Evolutionary conservation across 1,284 basidiomycete genomes (phyloP), one percentile per base, ranked within the genome.

Genomic region (Sphaerobolus stellatus): DNA sequence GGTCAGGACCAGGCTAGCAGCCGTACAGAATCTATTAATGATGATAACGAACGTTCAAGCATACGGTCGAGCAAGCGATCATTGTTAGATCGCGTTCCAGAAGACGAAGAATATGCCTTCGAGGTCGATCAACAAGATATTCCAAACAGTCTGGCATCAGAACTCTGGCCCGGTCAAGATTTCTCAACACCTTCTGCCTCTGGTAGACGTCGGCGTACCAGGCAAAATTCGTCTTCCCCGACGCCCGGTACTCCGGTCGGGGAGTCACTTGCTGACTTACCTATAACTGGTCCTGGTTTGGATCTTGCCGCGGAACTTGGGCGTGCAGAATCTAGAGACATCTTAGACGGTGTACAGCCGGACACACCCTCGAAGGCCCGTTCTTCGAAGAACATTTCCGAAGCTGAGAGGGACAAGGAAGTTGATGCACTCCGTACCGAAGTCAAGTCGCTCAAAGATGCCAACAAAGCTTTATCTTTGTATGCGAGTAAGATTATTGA

Each of bases 401-500:
- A 51, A 31, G 46, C 46, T 36, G 62, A 62, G 30, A 30, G 16
- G 28, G 71, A 38, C 30, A 50, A 71, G 56, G 88, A 91, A 61
- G 66, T 90, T 59, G 85, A 89, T 44, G 81, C 83, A 8, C 75
- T 93, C 44, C 79, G 84, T 43, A 80, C 73, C 20, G 94, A 97
- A 71, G 85, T 96, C 65, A 94, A 94, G 71, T 86, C 83, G 38
- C 82, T 97, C 67, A 91, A 90, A 68, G 95, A 98, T 68, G 92
- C 92, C 45, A 97, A 97, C 78, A 95, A 95, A 69, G 94, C 93
- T 0, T 76, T 98, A 11, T 92, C 91, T 16, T 74, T 98, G 22
- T 98, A 98, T 68, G 93, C 94, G 18, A 93, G 91, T 52, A 98
- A 97, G 78, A 97, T 98, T 64, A 88, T 98, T 63, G 93, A 98